phyloP scores from a whole-genome alignment of 2,329 filamentous ascomycete species.

The Botrytis deweyae region DNA sequence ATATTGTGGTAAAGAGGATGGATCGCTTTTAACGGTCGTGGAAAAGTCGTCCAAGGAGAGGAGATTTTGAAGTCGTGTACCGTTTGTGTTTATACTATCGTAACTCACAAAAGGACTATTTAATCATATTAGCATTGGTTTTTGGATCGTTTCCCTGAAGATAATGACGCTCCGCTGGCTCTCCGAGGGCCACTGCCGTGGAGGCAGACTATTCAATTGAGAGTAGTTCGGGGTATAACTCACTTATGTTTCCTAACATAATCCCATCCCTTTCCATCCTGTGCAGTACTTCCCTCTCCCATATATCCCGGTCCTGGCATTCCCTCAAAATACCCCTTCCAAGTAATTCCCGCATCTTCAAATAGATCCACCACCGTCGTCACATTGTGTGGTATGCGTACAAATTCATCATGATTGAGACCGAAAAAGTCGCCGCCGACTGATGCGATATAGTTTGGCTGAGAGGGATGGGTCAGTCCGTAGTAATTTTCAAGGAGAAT shows the following conservation, averaged over 20 bases:
- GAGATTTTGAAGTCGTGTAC: slow-evolving; percentile 53
- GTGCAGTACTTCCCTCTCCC: slow-evolving; percentile 43
- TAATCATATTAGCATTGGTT: slow-evolving; percentile 15
- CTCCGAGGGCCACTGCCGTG: slow-evolving; percentile 17
- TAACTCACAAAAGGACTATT: slow-evolving; percentile 48
- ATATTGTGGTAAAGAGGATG: slow-evolving; percentile 59
- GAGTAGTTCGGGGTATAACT: slow-evolving; percentile 12
- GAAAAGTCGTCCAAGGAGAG: slow-evolving; percentile 64
- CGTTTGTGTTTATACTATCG: slow-evolving; percentile 53
- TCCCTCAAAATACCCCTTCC: slow-evolving; percentile 50
- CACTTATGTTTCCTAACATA: slow-evolving; percentile 40
- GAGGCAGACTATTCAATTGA: neutral
- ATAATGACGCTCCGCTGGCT: slow-evolving; percentile 7
- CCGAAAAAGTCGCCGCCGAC: slow-evolving; percentile 51
- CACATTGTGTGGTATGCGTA: slow-evolving; percentile 47
- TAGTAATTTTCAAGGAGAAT: slow-evolving; percentile 48
- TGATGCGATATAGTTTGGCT: slow-evolving; percentile 50
- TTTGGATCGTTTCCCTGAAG: neutral
- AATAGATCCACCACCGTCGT: slow-evolving; percentile 49
- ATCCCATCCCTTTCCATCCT: slow-evolving; percentile 41
- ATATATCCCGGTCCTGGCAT: slow-evolving; percentile 49
- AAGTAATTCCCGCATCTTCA: slow-evolving; percentile 44
- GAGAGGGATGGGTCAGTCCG: slow-evolving; percentile 48
- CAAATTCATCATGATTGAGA: slow-evolving; percentile 46
- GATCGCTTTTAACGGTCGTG: slow-evolving; percentile 52